A percentile compares a stretch with the other conserved stretches of the same genome.
Conservation (phyloP, 129 eudicot genomes). For the Centella asiatica region DNA sequence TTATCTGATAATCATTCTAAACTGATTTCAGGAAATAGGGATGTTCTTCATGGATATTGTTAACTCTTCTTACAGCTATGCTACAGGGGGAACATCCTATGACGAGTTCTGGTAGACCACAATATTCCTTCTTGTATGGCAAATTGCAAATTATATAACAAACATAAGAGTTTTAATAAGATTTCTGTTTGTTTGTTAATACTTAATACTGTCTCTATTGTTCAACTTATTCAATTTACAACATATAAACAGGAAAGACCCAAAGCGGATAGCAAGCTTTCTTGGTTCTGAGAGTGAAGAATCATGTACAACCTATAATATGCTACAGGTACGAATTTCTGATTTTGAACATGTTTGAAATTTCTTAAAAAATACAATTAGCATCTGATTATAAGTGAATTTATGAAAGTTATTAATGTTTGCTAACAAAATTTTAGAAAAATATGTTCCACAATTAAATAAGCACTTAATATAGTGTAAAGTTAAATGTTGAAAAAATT, state of each 20-base stretch:
- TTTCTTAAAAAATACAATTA: too few relatives aligned
- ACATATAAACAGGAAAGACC: conserved; percentile 52
- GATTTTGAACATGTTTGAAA: too few relatives aligned
- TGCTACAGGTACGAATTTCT: conserved; percentile 69
- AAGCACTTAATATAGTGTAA: too few relatives aligned
- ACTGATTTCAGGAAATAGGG: conserved; percentile 68
- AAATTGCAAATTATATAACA: neutral
- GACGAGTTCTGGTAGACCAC: conserved; percentile 62
- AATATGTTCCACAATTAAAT: too few relatives aligned
- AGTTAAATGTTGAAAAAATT: too few relatives aligned
- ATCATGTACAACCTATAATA: conserved; percentile 94
- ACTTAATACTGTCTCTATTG: neutral
- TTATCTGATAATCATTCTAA: neutral
- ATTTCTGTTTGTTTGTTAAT: neutral
- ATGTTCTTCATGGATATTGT: conserved; percentile 77
- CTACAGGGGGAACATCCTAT: conserved; percentile 92
- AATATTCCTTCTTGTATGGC: neutral
- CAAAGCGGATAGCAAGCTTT: conserved; percentile 68
- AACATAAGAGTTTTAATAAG: neutral
- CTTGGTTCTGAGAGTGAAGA: conserved; percentile 76
- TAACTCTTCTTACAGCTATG: conserved; percentile 81
- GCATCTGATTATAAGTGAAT: too few relatives aligned
- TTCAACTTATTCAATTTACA: neutral
- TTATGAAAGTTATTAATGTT: too few relatives aligned
- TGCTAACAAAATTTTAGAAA: too few relatives aligned